These are phyloP conservation scores for Paramecium sonneborni DNA, from an alignment of 73 alveolate species.

Conservation along the genomic window DNA sequence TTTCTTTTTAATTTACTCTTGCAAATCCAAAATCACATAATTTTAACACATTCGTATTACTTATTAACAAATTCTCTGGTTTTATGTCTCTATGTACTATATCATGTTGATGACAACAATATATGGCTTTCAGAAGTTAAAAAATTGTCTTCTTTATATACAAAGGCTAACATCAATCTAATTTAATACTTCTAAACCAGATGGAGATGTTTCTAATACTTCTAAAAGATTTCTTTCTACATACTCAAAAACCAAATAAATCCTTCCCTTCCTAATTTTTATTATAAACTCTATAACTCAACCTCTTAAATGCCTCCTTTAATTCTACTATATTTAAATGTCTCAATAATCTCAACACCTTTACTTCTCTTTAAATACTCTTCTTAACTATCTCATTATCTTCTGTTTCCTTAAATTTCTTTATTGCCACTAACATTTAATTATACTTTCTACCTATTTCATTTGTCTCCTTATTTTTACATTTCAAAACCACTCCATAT, in stretches of 20 bases:
- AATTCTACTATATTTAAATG: slow-evolving; percentile 90
- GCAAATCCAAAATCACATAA: slow-evolving; percentile 74
- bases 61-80: slow-evolving; percentile 60
- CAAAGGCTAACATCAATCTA: slow-evolving; percentile 25
- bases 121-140: slow-evolving; percentile 60
- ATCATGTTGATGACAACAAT: slow-evolving; percentile 69
- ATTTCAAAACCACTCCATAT: slow-evolving; percentile 90
- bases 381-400: slow-evolving; percentile 81
- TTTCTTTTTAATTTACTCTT: neutral
- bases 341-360: slow-evolving; percentile 79
- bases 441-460: slow-evolving; percentile 58
- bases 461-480: slow-evolving; percentile 82
- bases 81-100: slow-evolving; percentile 66
- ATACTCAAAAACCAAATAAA: slow-evolving; percentile 87
- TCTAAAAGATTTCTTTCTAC: slow-evolving; percentile 92
- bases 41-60: slow-evolving; percentile 52
- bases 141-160: slow-evolving; percentile 20
- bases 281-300: neutral
- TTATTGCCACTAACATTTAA: slow-evolving; percentile 72
- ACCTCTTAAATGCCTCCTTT: slow-evolving; percentile 88
- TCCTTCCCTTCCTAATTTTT: slow-evolving; percentile 44
- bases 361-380: slow-evolving; percentile 86
- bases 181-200: slow-evolving; percentile 86
- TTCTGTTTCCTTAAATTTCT: slow-evolving; percentile 90
- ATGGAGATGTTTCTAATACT: slow-evolving; percentile 87